Evolutionary conservation across 2,329 filamentous ascomycete genomes (phyloP).

Genomic region (Chrysoporthe deuterocubensis): DNA sequence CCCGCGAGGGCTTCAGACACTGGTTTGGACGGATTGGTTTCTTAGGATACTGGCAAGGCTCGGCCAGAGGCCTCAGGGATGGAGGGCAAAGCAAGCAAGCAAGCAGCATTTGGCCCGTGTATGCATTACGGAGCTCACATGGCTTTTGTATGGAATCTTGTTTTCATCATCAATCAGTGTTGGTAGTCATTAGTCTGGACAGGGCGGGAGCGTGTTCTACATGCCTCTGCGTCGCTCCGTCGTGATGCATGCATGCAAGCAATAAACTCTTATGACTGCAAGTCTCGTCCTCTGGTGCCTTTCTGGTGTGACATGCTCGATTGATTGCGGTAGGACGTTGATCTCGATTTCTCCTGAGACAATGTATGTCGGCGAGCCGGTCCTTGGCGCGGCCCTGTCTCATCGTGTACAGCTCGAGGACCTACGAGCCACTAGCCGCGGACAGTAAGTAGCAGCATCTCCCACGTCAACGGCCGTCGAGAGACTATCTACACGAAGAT

Average conservation of each 20-base stretch:
- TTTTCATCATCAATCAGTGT: slow-evolving; percentile 13
- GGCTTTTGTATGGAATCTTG: slow-evolving; percentile 25
- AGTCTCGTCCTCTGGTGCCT: not conserved
- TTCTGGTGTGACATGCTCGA: not conserved
- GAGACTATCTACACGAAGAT: no score
- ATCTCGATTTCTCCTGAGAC: not conserved
- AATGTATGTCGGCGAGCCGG: not conserved
- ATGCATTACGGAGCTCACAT: slow-evolving; percentile 22
- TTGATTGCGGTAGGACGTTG: not conserved
- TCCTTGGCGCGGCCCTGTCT: no score
- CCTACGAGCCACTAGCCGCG: no score
- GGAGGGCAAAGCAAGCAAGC: slow-evolving; percentile 8
- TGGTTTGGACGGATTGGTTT: slow-evolving; percentile 12
- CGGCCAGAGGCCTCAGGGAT: slow-evolving; percentile 8
- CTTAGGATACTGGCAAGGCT: slow-evolving; percentile 15
- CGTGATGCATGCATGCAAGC: slow-evolving; percentile 14
- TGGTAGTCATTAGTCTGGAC: slow-evolving; percentile 18
- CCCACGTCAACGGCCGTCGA: no score
- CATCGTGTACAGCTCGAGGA: no score
- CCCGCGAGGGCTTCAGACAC: slow-evolving; percentile 4
- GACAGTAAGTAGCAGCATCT: no score
- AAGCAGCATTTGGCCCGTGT: slow-evolving; percentile 22
- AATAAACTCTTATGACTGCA: slow-evolving; percentile 19
- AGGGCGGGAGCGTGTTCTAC: not conserved
- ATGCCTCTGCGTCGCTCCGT: not conserved